Percentiles rank a stretch among this genome's conserved stretches.
Conservation (phyloP, 1,284 basidiomycete species). For the Trametes versicolor region DNA sequence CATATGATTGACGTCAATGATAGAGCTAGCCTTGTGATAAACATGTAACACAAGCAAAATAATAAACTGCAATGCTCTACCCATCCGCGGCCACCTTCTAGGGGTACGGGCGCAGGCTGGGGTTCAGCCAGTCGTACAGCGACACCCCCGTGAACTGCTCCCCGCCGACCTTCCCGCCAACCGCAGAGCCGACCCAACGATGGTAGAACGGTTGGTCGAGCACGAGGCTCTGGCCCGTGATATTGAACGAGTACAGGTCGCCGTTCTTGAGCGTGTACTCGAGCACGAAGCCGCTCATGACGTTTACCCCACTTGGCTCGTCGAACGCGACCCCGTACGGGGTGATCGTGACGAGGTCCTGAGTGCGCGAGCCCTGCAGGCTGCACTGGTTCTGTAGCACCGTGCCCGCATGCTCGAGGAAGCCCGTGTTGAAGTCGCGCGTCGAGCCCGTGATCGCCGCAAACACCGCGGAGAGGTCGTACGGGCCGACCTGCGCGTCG, state of each 20-base stretch:
- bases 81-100: conserved; percentile 4
- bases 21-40: not conserved
- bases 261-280: conserved; percentile 39
- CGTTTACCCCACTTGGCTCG: conserved; percentile 28
- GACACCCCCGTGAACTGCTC: conserved; percentile 28
- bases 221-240: conserved; percentile 34
- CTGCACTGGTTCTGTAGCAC: conserved; percentile 43
- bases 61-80: not conserved
- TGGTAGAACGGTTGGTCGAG: conserved; percentile 38
- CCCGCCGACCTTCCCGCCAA: conserved; percentile 38
- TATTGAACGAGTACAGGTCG: conserved; percentile 37
- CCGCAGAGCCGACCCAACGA: conserved; percentile 38
- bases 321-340: conserved; percentile 34
- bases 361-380: conserved; percentile 30
- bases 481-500: conserved; percentile 38
- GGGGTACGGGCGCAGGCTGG: conserved; percentile 34
- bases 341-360: conserved; percentile 36
- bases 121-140: conserved; percentile 43
- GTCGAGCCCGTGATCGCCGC: conserved; percentile 34
- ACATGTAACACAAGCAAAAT: not conserved
- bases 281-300: conserved; percentile 39
- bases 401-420: conserved; percentile 36
- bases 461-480: conserved; percentile 39
- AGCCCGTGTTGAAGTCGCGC: conserved; percentile 38
- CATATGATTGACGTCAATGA: too few species aligned